Percentiles rank a stretch among this genome's conserved stretches.
phyloP scores from a whole-genome alignment of 345 rosid genomes.

The Eutrema japonicum region DNA sequence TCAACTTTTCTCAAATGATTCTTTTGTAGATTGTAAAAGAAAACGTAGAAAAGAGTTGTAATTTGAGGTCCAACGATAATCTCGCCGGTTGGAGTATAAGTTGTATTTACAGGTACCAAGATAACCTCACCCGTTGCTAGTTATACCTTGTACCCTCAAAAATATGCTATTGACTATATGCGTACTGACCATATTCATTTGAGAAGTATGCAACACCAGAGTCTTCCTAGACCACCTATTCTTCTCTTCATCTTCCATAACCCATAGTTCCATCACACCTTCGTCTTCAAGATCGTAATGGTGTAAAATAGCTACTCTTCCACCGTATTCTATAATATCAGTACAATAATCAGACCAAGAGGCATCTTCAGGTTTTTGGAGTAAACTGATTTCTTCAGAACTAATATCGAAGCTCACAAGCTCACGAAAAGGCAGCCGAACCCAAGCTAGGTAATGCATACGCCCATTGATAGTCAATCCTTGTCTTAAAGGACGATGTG shows the following conservation, averaged over 20 bases:
- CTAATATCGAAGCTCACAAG: neutral
- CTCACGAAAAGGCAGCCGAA: neutral
- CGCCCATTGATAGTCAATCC: constrained; percentile 12
- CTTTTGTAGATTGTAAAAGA: neutral
- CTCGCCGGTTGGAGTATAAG: neutral
- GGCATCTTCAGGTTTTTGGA: neutral
- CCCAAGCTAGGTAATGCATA: constrained; percentile 14
- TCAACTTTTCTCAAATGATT: constrained; percentile 18
- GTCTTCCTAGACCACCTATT: neutral
- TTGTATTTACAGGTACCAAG: neutral
- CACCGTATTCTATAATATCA: constrained; percentile 9
- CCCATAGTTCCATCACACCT: neutral
- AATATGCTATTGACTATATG: too few species aligned
- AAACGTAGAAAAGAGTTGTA: neutral
- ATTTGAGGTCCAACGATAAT: neutral
- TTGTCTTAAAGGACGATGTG: neutral
- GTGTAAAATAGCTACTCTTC: neutral
- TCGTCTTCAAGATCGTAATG: neutral
- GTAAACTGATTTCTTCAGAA: neutral
- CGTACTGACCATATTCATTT: neutral
- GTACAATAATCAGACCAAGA: neutral
- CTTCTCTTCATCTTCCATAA: constrained; percentile 1
- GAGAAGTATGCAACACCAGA: neutral
- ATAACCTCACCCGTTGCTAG: constrained; percentile 3
- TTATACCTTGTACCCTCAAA: neutral